Conservation (phyloP, 371 early-diverging fungal species). For the Dichotomocladium elegans region DNA sequence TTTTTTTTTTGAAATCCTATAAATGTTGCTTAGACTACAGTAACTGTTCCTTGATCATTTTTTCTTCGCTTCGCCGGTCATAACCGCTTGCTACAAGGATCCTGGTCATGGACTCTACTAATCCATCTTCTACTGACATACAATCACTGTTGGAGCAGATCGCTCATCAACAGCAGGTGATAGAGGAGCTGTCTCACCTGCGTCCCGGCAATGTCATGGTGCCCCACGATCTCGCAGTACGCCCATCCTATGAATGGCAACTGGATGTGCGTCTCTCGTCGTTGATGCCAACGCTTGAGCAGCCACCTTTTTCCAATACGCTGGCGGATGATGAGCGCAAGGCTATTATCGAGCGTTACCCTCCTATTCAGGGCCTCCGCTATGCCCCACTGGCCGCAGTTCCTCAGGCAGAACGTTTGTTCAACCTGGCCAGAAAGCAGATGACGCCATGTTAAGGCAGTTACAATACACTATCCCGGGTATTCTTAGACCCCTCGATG, state of each 20-base stretch:
- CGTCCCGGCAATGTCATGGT: background rate
- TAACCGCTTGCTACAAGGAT: background rate
- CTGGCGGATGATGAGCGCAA: constrained; percentile 5
- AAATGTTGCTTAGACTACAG: too few relatives aligned
- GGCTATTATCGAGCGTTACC: constrained; percentile 2
- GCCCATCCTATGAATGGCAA: constrained; percentile 7
- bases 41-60: too few relatives aligned
- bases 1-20: background rate
- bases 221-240: constrained; percentile 4
- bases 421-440: background rate
- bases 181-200: background rate
- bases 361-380: background rate
- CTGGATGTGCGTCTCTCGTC: background rate
- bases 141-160: background rate
- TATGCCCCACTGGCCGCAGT: background rate
- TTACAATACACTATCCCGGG: constrained; percentile 10
- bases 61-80: constrained; percentile 3
- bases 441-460: constrained; percentile 3
- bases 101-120: background rate
- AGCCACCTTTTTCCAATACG: background rate
- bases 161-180: background rate
- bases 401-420: background rate
- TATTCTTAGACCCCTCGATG: constrained; percentile 7
- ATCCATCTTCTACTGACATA: background rate
- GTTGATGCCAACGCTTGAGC: background rate